phyloP scores from a whole-genome alignment of 139 green algal species.

The Axilococcus clingmanii region DNA sequence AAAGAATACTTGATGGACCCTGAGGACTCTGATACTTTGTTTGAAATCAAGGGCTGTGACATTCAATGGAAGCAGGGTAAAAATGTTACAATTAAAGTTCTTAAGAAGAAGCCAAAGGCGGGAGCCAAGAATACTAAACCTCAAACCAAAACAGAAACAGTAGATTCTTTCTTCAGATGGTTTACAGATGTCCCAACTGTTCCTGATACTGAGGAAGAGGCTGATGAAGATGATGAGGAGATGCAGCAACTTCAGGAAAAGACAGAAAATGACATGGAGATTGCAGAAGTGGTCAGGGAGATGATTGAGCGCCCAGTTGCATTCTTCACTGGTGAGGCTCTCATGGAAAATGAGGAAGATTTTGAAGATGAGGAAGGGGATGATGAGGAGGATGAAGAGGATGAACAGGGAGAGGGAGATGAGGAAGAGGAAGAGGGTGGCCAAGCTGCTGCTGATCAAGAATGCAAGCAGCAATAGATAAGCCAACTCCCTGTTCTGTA shows the following conservation, averaged over 20 bases:
- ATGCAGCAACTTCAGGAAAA: slow-evolving; percentile 85
- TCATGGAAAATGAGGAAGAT: slow-evolving; percentile 34
- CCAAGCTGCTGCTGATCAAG: slow-evolving; percentile 30
- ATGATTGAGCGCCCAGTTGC: slow-evolving; percentile 73
- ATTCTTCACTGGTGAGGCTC: slow-evolving; percentile 89
- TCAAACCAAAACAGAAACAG: slow-evolving; percentile 76
- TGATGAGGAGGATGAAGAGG: slow-evolving; percentile 6
- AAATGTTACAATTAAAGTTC: slow-evolving; percentile 82
- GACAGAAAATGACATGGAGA: slow-evolving; percentile 77
- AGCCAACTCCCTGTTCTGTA: no score
- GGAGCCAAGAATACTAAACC: slow-evolving; percentile 53
- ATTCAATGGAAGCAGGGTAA: slow-evolving; percentile 82
- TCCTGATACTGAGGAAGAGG: slow-evolving; percentile 41
- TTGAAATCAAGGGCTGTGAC: slow-evolving; percentile 37
- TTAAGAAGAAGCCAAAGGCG: slow-evolving; percentile 96
- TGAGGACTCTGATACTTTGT: no score
- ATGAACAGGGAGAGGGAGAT: slow-evolving; percentile 16
- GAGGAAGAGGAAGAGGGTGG: slow-evolving; percentile 66
- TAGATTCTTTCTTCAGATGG: slow-evolving; percentile 91
- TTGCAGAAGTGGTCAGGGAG: slow-evolving; percentile 63
- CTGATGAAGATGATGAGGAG: slow-evolving; percentile 66
- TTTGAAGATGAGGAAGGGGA: slow-evolving; percentile 45
- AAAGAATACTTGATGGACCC: slow-evolving; percentile 45
- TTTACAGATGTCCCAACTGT: slow-evolving; percentile 73
- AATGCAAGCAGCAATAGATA: slow-evolving; percentile 37